Evolutionary conservation across 2,329 filamentous ascomycete genomes (phyloP), one percentile per base, ranked within the genome.

Genomic region (Claviceps capensis): DNA sequence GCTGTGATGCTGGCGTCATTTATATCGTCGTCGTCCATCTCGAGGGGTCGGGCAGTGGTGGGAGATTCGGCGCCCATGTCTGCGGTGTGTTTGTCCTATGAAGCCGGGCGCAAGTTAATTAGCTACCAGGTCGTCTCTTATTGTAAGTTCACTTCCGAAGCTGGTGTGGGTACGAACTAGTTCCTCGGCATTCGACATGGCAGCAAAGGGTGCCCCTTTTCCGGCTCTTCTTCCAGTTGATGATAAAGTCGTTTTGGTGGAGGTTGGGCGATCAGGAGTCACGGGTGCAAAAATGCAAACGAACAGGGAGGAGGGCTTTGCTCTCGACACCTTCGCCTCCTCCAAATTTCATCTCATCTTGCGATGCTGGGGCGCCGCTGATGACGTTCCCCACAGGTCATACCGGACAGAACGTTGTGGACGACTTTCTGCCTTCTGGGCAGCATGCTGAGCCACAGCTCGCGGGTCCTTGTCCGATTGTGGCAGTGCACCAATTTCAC

Each of bases 21-120:
- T 49, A 80, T 67, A 61, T 84, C 83, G 60, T 86, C 82, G 70
- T 86, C 83, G 62, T 85, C 81, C 71, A 84, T 76, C 55, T 84
- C 81, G 62, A 84, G 72, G 7, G 81, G 81, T 60, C 74, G 71
- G 51, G 75, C 81, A 45, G 81, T 85, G 11, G 81, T 84, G 9
- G 81, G 81, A 47, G 81, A 84, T 67, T 85, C 81, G 40, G 81
- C 76, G 54, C 65, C 74, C 51, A 65, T 64, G 51, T 68, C 67
- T 34, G 63, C 61, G 38, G 67, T 63, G 41, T 63, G 61, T 59
- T 78, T 79, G 59, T 62, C 68, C 71, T 77, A 56, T 14, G 46
- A n/a, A 46, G 51, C 49, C 56, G 52, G 42, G 47, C 34, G 34
- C 44, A 49, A 51, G 57, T 65, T 26, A 6, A 44, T 44, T 55